Evolutionary conservation across 1,139 yeast species (phyloP).

Genomic region (Pichia terricola): DNA sequence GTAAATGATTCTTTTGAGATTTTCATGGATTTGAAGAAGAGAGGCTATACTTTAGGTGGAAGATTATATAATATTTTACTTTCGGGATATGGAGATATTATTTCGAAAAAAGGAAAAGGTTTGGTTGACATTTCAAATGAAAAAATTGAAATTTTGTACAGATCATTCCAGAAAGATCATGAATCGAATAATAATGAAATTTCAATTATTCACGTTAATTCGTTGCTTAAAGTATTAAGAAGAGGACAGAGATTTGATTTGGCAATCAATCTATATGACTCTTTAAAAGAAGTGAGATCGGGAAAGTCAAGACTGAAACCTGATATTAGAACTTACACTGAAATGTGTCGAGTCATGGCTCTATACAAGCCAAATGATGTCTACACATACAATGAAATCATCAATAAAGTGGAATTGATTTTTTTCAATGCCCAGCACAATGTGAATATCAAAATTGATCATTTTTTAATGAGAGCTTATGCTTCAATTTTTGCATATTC

Average conservation of each 20-base stretch:
- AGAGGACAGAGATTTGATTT: slow-evolving; percentile 24
- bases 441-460: slow-evolving; percentile 14
- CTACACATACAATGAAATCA: slow-evolving; percentile 6
- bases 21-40: slow-evolving; percentile 46
- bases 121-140: slow-evolving; percentile 18
- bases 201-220: slow-evolving; percentile 26
- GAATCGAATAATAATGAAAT: slow-evolving; percentile 10
- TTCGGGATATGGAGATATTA: slow-evolving; percentile 41
- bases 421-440: slow-evolving; percentile 17
- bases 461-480: slow-evolving; percentile 17
- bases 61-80: slow-evolving; percentile 49
- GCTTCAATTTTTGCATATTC: slow-evolving; percentile 19
- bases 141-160: slow-evolving; percentile 21
- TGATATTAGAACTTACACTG: slow-evolving; percentile 27
- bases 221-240: slow-evolving; percentile 27
- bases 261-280: slow-evolving; percentile 24
- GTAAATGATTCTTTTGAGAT: slow-evolving; percentile 40
- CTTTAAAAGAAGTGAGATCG: slow-evolving; percentile 10
- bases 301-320: slow-evolving; percentile 18
- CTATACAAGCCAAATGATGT: slow-evolving; percentile 13
- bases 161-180: slow-evolving; percentile 17
- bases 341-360: slow-evolving; percentile 23
- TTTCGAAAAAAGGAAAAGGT: slow-evolving; percentile 3
- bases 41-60: slow-evolving; percentile 46
- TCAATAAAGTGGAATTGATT: slow-evolving; percentile 15